Evolutionary conservation across 345 rosid genomes (phyloP).

Genomic region (Raphanus sativus): DNA sequence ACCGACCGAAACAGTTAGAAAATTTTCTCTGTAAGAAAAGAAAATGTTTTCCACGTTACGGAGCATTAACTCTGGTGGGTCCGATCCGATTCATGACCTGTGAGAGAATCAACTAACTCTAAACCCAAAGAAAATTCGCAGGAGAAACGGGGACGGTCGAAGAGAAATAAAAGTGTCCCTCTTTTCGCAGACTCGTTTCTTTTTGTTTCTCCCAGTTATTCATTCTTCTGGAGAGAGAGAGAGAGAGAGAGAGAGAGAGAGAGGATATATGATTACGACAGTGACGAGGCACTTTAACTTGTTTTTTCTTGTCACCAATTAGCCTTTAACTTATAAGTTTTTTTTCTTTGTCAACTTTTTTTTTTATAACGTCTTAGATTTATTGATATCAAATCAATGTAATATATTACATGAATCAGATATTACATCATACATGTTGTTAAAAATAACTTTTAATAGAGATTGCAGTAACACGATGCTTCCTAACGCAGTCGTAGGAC

Average conservation of each 20-base stretch:
- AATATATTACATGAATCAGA: no score
- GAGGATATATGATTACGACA: not conserved
- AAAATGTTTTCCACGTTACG: conserved; percentile 24
- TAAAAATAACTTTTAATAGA: no score
- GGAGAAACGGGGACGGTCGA: not conserved
- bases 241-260: not conserved
- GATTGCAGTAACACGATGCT: no score
- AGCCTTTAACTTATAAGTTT: no score
- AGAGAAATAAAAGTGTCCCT: not conserved
- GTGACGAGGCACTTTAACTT: not conserved
- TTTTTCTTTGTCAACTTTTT: no score
- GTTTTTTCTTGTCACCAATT: no score
- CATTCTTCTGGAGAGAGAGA: not conserved
- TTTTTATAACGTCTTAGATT: no score
- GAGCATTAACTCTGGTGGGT: conserved; percentile 27
- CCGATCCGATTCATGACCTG: not conserved
- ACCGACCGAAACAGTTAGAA: not conserved
- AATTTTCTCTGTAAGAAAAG: not conserved
- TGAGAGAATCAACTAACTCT: conserved; percentile 11
- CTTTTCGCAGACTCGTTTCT: not conserved
- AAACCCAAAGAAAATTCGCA: not conserved
- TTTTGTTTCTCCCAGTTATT: not conserved
- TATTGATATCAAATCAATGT: no score
- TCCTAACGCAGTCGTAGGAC: not conserved
- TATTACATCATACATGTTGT: no score